Base-by-base conservation (phyloP, 768 basidiomycete genomes). In the Boletus patriciae region DNA sequence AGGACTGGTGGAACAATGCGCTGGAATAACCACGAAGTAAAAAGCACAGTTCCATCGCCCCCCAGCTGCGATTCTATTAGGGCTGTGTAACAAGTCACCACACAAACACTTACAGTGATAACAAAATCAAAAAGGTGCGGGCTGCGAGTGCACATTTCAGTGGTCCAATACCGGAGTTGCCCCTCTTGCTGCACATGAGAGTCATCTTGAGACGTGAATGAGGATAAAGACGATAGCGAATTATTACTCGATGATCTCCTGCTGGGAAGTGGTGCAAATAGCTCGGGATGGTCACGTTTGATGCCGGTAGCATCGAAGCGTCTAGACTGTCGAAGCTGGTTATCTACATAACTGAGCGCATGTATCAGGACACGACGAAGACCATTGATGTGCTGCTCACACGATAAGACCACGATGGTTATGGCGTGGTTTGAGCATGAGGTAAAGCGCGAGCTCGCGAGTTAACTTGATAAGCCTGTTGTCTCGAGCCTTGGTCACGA, bases 21-120 rank as follows among this genome's bases (percentile, higher is more conserved):
- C 71, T 99, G 97, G 78, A 99, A 99, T 33, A 99, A 79, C 97
- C 97, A 98, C 4, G 97, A 98, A 6, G 97, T 97, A 76, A 98
- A 99, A 16, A 99, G 83, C 3, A 98, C 95, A 0, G 97, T 99
- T 15, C 97, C 97, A 70, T 99, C 97, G 11, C 97, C 97, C 46
- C 97, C 97, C 59, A 98, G 87, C 95, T 98, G 66, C 31, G 37
- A 25, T 40, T 34, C 51, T 25, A 64, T 66, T 33, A 70, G 59
- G 36, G 23, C 12, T 38, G 38, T n/a, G 41, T 10, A 31, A 38
- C 50, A 50, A 15, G 42, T 49, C 27, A 34, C 23, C 21, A 52
- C 42, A 40, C 21, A 29, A 25, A 29, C n/a, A 25, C 92, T 75
- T 67, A 97, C 94, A 29, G 97, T 98, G 44, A 98, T 80, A 55